These are phyloP conservation scores for Trichophyton simii DNA, from an alignment of 2,329 filamentous ascomycete genomes.

Conservation along the genomic window DNA sequence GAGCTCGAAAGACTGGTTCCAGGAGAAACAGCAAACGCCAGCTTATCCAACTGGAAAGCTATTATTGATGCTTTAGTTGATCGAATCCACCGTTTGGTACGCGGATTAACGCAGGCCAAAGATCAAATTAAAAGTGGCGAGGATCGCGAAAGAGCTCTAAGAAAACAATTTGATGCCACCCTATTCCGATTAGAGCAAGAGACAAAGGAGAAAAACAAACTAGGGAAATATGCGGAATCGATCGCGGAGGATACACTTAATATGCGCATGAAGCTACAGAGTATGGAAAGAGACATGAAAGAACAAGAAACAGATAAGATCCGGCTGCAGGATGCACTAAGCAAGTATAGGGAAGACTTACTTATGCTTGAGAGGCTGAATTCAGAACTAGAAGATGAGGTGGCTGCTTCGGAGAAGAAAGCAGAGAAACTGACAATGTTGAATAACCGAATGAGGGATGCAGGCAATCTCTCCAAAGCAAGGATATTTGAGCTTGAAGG, in stretches of 20 bases:
- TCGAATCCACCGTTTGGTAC: conserved; percentile 26
- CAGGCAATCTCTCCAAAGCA: conserved; percentile 21
- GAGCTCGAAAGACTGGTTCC: conserved; percentile 33
- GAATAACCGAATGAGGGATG: conserved; percentile 28
- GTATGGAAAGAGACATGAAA: conserved; percentile 29
- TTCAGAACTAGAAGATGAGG: conserved; percentile 29
- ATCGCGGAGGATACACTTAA: conserved; percentile 36
- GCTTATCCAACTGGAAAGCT: conserved; percentile 28
- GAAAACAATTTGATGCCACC: conserved; percentile 34
- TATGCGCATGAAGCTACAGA: conserved; percentile 32
- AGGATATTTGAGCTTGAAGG: conserved; percentile 25
- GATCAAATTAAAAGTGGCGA: conserved; percentile 23
- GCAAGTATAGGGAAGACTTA: conserved; percentile 34
- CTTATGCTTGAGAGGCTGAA: conserved; percentile 33
- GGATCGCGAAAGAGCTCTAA: conserved; percentile 29
- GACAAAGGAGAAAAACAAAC: conserved; percentile 23
- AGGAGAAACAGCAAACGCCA: conserved; percentile 30
- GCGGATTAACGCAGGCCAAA: conserved; percentile 24
- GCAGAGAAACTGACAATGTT: conserved; percentile 23
- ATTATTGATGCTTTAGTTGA: conserved; percentile 30
- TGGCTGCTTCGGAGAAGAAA: conserved; percentile 20
- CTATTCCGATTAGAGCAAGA: conserved; percentile 28
- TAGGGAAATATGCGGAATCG: conserved; percentile 30
- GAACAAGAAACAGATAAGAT: conserved; percentile 32
- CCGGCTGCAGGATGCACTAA: conserved; percentile 31